Evolutionary conservation across 169 alveolate species (phyloP).

Genomic region (Perkinsus marinus): DNA sequence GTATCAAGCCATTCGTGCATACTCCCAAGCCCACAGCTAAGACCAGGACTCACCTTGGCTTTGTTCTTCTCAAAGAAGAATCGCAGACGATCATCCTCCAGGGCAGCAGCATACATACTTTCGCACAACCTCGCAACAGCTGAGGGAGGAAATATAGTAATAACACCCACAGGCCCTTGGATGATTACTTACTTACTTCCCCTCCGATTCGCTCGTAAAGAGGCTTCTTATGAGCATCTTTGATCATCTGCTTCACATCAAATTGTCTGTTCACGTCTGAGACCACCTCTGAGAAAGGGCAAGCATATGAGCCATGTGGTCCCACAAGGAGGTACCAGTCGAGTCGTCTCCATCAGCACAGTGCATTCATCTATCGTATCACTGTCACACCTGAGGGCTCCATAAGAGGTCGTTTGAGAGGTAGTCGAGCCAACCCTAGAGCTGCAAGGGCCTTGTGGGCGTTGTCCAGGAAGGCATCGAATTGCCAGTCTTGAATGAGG

Average conservation of each 20-base stretch:
- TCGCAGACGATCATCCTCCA: background rate
- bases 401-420: background rate
- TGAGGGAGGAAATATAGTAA: background rate
- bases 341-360: background rate
- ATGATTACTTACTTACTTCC: background rate
- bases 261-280: background rate
- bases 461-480: background rate
- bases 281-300: background rate
- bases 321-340: background rate
- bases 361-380: background rate
- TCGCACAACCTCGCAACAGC: background rate
- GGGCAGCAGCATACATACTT: background rate
- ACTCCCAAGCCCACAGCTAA: too few relatives aligned
- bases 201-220: background rate
- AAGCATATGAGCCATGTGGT: background rate
- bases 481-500: background rate
- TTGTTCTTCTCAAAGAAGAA: background rate
- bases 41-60: background rate
- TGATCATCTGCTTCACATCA: background rate
- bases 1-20: too few relatives aligned
- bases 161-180: background rate
- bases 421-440: background rate
- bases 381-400: background rate
- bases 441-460: background rate
- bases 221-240: background rate